phyloP scores from a whole-genome alignment of 2,329 filamentous ascomycete genomes.

The Epichloe gansuensis region DNA sequence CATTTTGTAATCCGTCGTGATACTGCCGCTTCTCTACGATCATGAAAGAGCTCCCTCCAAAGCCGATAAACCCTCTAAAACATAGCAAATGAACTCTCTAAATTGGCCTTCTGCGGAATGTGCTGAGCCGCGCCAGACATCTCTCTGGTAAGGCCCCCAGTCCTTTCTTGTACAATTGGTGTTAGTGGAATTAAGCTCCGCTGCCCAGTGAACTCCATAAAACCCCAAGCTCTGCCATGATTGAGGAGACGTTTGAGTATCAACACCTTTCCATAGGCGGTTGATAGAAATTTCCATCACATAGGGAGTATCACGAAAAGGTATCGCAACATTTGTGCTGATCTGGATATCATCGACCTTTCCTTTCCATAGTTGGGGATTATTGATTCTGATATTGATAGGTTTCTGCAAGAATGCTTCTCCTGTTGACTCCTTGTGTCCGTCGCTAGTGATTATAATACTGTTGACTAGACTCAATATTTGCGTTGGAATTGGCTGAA shows the following conservation, averaged over 20 bases:
- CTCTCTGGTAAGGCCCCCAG: constrained; percentile 17
- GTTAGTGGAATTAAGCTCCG: constrained; percentile 18
- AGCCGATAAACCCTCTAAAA: constrained; percentile 19
- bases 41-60: neutral
- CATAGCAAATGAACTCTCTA: constrained; percentile 16
- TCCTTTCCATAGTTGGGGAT: neutral
- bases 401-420: neutral
- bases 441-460: constrained; percentile 8
- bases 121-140: constrained; percentile 21
- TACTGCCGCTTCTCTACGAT: neutral
- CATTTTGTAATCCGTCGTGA: neutral
- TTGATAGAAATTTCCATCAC: constrained; percentile 21
- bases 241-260: constrained; percentile 9
- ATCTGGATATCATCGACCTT: constrained; percentile 11
- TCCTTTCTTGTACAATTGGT: constrained; percentile 15
- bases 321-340: constrained; percentile 17
- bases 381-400: neutral
- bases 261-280: constrained; percentile 15
- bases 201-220: constrained; percentile 25
- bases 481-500: constrained; percentile 8
- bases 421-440: neutral
- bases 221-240: constrained; percentile 20
- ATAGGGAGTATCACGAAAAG: constrained; percentile 19
- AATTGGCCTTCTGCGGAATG: constrained; percentile 16
- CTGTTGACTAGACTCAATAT: constrained; percentile 12